phyloP scores from a whole-genome alignment of 768 basidiomycete species.

The Auricularia cornea region DNA sequence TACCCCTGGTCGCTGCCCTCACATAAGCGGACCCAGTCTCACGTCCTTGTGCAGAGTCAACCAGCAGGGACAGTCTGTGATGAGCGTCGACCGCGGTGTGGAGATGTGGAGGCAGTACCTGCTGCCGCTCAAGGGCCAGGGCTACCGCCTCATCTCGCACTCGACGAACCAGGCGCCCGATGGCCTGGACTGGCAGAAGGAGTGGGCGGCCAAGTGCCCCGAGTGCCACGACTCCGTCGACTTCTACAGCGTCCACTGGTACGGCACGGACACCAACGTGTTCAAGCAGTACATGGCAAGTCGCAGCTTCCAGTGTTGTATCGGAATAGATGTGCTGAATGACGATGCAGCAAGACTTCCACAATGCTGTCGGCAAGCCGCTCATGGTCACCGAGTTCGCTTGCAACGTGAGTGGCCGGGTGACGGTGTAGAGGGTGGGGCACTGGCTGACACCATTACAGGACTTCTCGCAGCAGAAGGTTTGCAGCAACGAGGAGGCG shows the following conservation, averaged over 20 bases:
- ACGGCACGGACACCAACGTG: conserved; percentile 40
- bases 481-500: not conserved
- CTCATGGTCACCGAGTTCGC: conserved; percentile 69
- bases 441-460: conserved; percentile 1
- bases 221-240: conserved; percentile 12
- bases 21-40: not conserved
- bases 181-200: conserved; percentile 56
- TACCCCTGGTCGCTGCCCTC: not conserved
- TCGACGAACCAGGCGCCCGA: conserved; percentile 52
- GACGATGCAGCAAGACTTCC: conserved; percentile 22
- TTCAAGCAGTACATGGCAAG: conserved; percentile 43
- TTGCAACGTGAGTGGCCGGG: conserved; percentile 38
- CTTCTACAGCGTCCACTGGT: conserved; percentile 57
- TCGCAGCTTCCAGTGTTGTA: not conserved
- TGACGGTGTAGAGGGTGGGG: not conserved
- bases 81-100: conserved; percentile 43
- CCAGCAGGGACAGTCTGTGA: conserved; percentile 49
- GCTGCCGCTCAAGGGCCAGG: conserved; percentile 43
- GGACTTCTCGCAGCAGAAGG: not conserved
- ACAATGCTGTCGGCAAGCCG: conserved; percentile 33
- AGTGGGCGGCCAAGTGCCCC: conserved; percentile 47
- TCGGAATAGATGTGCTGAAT: not conserved
- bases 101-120: conserved; percentile 55
- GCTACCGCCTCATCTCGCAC: conserved; percentile 55
- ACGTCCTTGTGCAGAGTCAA: conserved; percentile 49